Percentiles rank a stretch among this genome's conserved stretches.
These are phyloP conservation scores for Termitomyces eurrhizus DNA, from an alignment of 768 basidiomycete genomes.

Conservation along the genomic window DNA sequence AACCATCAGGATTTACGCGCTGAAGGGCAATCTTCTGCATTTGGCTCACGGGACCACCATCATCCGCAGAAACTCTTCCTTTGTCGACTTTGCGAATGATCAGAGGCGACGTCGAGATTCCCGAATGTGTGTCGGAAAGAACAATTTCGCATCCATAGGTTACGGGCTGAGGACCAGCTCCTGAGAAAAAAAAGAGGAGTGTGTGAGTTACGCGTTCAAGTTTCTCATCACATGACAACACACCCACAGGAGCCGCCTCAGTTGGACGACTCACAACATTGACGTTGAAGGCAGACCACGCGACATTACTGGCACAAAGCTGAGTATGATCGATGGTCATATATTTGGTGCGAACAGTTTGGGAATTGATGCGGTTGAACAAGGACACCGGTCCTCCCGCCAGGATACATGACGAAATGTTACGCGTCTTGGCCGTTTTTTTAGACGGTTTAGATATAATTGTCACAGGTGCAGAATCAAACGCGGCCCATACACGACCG, in stretches of 20 bases:
- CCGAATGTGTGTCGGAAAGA: conserved; percentile 79
- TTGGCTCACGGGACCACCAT: conserved; percentile 90
- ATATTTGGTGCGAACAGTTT: conserved; percentile 96
- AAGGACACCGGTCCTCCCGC: conserved; percentile 87
- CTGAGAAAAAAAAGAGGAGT: conserved; percentile 34
- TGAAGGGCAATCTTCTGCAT: conserved; percentile 96
- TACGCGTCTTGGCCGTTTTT: conserved; percentile 94
- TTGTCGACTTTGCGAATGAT: conserved; percentile 93
- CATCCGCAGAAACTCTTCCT: conserved; percentile 79
- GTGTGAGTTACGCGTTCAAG: conserved; percentile 32
- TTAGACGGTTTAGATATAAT: conserved; percentile 98
- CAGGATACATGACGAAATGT: conserved; percentile 86
- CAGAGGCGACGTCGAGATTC: conserved; percentile 81
- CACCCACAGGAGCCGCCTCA: conserved; percentile 62
- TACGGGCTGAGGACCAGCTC: conserved; percentile 71
- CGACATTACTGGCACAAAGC: conserved; percentile 83
- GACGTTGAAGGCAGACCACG: conserved; percentile 94
- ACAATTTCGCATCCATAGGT: conserved; percentile 90
- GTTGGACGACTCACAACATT: conserved; percentile 78
- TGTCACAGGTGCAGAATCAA: conserved; percentile 88
- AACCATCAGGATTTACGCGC: conserved; percentile 75
- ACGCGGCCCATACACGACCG: conserved; percentile 85
- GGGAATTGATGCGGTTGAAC: conserved; percentile 95
- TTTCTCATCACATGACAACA: conserved; percentile 53
- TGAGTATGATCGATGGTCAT: conserved; percentile 88